Evolutionary conservation across 257 asterid genomes (phyloP).

Genomic region (Linaria vulgaris): DNA sequence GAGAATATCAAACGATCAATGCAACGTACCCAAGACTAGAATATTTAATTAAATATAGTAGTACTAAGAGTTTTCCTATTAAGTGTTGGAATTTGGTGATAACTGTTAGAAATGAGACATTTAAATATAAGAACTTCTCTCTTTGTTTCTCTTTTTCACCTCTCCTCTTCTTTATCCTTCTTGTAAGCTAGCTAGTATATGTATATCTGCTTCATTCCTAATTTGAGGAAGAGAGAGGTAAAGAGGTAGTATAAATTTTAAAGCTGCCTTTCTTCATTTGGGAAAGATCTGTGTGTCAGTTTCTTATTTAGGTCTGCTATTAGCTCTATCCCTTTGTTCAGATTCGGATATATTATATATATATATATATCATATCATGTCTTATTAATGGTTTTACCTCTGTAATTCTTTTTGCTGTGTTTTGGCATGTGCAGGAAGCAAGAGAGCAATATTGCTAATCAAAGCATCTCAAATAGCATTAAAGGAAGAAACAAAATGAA

Average conservation of each 20-base stretch:
- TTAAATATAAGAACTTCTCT: conserved; percentile 37
- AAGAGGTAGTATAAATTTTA: conserved; percentile 24
- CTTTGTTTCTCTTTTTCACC: conserved; percentile 27
- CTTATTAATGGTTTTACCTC: conserved; percentile 29
- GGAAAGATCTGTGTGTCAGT: conserved; percentile 41
- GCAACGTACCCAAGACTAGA: too few relatives aligned
- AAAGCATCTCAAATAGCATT: conserved; percentile 8
- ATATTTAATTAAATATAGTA: neutral
- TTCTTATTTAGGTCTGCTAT: neutral
- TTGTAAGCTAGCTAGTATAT: too few relatives aligned
- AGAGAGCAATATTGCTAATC: neutral
- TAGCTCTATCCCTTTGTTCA: neutral
- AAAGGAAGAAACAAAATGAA: conserved; percentile 43
- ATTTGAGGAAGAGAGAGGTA: conserved; percentile 21
- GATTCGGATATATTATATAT: conserved; percentile 25
- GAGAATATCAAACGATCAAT: too few relatives aligned
- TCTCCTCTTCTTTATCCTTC: conserved; percentile 25
- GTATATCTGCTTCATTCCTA: conserved; percentile 13
- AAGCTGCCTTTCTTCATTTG: conserved; percentile 31
- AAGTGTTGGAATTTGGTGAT: conserved; percentile 36
- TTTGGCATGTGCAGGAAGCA: conserved; percentile 43
- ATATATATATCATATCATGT: neutral
- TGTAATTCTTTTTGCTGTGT: conserved; percentile 21
- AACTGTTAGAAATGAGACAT: conserved; percentile 21
- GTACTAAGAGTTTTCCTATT: conserved; percentile 3